Conservation (phyloP, 352 stramenopile species). For the Saprolegnia parasitica region DNA sequence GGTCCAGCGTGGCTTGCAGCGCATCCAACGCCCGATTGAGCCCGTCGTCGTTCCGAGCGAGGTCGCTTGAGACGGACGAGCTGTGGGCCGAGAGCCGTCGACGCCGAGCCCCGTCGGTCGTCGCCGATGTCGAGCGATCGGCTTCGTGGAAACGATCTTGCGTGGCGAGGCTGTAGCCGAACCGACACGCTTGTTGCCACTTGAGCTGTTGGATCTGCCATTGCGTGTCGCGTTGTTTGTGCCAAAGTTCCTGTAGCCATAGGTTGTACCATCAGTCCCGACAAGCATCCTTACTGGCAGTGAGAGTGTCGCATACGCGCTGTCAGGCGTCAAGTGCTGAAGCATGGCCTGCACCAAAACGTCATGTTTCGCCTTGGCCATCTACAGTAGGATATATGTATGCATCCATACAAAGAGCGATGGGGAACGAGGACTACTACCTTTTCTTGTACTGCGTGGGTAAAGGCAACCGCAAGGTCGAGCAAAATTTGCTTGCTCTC, state of each 20-base stretch:
- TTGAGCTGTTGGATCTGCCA: constrained; percentile 60
- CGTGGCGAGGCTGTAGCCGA: constrained; percentile 35
- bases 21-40: neutral
- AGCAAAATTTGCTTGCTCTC: constrained; percentile 26
- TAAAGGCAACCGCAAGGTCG: constrained; percentile 10
- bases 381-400: neutral
- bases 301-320: neutral
- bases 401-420: too few relatives aligned
- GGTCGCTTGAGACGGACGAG: neutral
- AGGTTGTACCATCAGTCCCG: neutral
- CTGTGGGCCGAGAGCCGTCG: constrained; percentile 37
- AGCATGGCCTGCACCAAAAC: neutral
- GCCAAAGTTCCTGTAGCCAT: constrained; percentile 43
- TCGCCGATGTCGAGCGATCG: constrained; percentile 31
- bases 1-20: neutral
- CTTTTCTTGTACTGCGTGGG: constrained; percentile 13
- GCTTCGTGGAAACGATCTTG: constrained; percentile 1
- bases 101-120: constrained; percentile 42
- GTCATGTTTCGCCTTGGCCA: constrained; percentile 1
- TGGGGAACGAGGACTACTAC: neutral
- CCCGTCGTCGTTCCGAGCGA: neutral
- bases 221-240: constrained; percentile 46
- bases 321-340: neutral
- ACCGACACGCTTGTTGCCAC: constrained; percentile 53
- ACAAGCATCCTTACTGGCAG: neutral